Evolutionary conservation across 2,329 filamentous ascomycete species (phyloP).

Genomic region (Metarhizium sp.): DNA sequence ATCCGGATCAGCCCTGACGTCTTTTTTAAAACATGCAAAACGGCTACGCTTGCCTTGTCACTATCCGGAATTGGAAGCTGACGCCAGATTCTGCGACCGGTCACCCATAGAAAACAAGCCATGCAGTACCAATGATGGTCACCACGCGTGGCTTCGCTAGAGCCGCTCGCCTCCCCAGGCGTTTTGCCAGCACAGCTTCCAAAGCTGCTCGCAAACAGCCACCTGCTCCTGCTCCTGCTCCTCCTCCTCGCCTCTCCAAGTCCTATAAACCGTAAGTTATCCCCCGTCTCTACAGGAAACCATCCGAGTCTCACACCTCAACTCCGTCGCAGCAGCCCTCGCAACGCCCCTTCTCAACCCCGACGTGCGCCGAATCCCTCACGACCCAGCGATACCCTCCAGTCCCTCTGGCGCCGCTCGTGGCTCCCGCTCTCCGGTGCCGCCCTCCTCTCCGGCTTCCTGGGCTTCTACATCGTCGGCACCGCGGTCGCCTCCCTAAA

Average conservation of each 20-base stretch:
- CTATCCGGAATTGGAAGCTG: background rate
- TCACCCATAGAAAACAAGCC: background rate
- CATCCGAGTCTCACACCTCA: background rate
- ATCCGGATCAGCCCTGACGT: constrained; percentile 3
- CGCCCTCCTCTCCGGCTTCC: constrained; percentile 32
- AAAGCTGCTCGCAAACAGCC: constrained; percentile 11
- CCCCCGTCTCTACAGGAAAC: background rate
- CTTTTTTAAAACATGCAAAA: background rate
- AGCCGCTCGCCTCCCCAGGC: constrained; percentile 14
- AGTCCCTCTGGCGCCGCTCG: constrained; percentile 26
- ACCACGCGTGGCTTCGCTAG: constrained; percentile 17
- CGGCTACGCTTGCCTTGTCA: background rate
- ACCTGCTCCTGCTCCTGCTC: constrained; percentile 10
- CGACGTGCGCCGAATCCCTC: constrained; percentile 11
- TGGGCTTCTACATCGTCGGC: constrained; percentile 38
- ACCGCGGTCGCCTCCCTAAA: constrained; percentile 27
- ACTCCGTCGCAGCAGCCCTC: constrained; percentile 1
- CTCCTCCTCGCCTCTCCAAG: constrained; percentile 15
- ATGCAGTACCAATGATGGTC: constrained; percentile 19
- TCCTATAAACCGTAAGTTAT: constrained; percentile 21
- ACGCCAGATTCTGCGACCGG: background rate
- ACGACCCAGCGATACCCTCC: constrained; percentile 21
- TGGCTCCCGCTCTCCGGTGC: constrained; percentile 37
- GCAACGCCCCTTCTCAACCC: constrained; percentile 2
- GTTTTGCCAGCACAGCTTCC: constrained; percentile 19